phyloP scores from a whole-genome alignment of 2,329 filamentous ascomycete genomes.

The Chaetomium sp. region DNA sequence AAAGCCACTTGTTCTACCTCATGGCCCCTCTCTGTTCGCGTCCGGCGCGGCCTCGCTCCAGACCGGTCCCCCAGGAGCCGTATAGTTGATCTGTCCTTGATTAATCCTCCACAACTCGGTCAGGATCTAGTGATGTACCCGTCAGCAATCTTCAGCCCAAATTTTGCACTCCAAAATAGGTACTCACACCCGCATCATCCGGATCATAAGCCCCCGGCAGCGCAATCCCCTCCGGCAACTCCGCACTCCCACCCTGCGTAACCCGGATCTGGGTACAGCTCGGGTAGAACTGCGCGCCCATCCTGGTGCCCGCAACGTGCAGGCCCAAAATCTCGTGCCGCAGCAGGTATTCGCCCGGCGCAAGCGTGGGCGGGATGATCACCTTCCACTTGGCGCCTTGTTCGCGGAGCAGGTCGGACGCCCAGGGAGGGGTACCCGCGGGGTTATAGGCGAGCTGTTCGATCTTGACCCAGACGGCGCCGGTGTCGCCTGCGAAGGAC shows the following conservation, averaged over 20 bases:
- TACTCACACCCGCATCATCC: slow-evolving; percentile 15
- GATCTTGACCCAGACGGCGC: slow-evolving; percentile 33
- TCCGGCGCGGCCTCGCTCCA: slow-evolving; percentile 19
- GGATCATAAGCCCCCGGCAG: slow-evolving; percentile 19
- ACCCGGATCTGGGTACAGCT: slow-evolving; percentile 30
- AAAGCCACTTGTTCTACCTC: no score
- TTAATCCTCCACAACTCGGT: slow-evolving; percentile 17
- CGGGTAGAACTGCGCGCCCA: slow-evolving; percentile 40
- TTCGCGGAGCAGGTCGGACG: slow-evolving; percentile 29
- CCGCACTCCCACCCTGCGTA: slow-evolving; percentile 13
- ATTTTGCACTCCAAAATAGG: not conserved
- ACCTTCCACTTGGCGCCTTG: slow-evolving; percentile 30
- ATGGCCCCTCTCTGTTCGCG: slow-evolving; percentile 12
- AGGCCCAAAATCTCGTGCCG: slow-evolving; percentile 41
- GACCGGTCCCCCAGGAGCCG: slow-evolving; percentile 17
- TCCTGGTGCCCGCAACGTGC: slow-evolving; percentile 30
- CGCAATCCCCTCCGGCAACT: slow-evolving; percentile 15
- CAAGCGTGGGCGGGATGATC: slow-evolving; percentile 26
- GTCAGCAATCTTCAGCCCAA: not conserved
- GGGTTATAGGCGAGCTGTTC: slow-evolving; percentile 31
- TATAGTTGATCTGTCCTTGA: slow-evolving; percentile 14
- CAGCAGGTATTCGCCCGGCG: slow-evolving; percentile 35
- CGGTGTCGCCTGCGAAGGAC: slow-evolving; percentile 29
- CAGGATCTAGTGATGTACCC: slow-evolving; percentile 6
- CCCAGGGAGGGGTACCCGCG: slow-evolving; percentile 28